These are phyloP conservation scores for Solanum chaucha DNA, from an alignment of 257 asterid genomes.

Conservation along the genomic window DNA sequence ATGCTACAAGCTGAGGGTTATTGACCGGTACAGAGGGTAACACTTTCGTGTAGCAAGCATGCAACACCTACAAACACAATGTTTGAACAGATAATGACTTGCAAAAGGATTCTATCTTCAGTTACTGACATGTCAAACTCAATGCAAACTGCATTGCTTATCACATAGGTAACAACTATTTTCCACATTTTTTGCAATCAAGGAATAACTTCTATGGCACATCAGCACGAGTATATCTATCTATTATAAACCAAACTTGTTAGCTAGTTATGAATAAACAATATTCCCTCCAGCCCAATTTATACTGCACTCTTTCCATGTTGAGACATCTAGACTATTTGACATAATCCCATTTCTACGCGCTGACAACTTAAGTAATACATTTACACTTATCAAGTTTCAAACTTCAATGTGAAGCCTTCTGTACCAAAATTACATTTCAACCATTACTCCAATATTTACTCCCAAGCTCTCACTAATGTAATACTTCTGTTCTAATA, in stretches of 20 bases:
- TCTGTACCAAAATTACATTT: neutral
- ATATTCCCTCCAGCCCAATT: neutral
- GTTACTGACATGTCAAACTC: neutral
- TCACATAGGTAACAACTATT: neutral
- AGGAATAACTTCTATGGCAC: neutral
- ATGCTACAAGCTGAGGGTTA: constrained; percentile 82
- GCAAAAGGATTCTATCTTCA: neutral
- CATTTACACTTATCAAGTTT: neutral
- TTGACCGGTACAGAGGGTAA: constrained; percentile 81
- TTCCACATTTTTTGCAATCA: neutral
- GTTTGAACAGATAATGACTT: neutral
- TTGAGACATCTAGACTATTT: neutral
- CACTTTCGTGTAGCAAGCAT: constrained; percentile 79
- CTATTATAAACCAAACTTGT: neutral
- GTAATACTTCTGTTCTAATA: neutral
- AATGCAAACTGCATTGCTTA: neutral
- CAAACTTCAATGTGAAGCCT: neutral
- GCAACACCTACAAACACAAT: constrained; percentile 52
- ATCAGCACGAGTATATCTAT: neutral
- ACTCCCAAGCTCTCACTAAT: neutral
- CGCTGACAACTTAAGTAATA: neutral
- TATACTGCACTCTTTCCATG: neutral
- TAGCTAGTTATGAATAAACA: neutral
- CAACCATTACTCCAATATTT: neutral
- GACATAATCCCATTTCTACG: neutral